Evolutionary conservation across 805 yeast species (phyloP), one percentile per base, ranked within the genome.

Genomic region (Cyberlindnera saturnus): DNA sequence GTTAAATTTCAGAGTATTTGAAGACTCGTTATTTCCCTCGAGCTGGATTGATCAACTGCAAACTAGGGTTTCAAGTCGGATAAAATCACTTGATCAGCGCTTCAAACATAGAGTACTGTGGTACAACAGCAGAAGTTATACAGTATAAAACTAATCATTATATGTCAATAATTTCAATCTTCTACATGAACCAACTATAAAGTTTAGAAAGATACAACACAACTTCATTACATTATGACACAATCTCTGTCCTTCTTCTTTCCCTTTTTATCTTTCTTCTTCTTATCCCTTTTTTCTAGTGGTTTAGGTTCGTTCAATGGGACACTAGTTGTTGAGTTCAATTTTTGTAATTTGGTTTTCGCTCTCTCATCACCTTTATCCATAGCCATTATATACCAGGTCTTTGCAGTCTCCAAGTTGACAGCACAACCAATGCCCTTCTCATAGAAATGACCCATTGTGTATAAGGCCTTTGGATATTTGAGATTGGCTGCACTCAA

Each of bases 381-480:
- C 3, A 86, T 87, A 0, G 96, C 96, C 48, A 71, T 72, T 32
- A 69, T 69, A 56, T 81, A 86, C 97, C 96, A 91, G 32, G 66
- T 66, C 54, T 77, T 76, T 0, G 96, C 83, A 54, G 71, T 76
- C 6, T 62, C 62, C 4, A 63, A 41, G 59, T 86, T 77, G 28
- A 69, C 65, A 18, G 73, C 78, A 59, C 95, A 83, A 2, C 98
- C 99, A 49, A 88, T 79, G 1, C 98, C 98, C 57, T 80, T 75
- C 48, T 88, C 95, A 56, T 78, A 80, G 56, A 90, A 89, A 57
- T 84, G 82, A 20, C 90, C 96, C 34, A 88, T 67, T 0, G 95
- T 84, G 60, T 76, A 81, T 71, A 88, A 95, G 1, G 95, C 98
- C 61, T 87, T 87, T 6, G 87, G 75, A 32, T 74, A 70, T 14